Conservation (phyloP, 2,329 filamentous ascomycete species). For the Proliferodiscus dingleyae region DNA sequence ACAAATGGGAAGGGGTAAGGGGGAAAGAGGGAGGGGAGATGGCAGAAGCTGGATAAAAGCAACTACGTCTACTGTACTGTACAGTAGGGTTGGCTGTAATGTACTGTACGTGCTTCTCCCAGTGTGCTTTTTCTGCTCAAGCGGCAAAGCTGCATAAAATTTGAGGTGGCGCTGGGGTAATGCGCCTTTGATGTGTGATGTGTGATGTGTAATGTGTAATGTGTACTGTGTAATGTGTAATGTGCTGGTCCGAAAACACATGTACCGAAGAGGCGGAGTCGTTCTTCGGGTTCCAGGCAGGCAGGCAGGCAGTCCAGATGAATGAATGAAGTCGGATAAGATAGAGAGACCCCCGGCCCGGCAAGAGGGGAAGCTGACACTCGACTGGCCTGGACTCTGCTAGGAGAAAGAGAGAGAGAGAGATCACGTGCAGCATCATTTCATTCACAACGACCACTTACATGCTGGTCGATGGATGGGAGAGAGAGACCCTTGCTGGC, state of each 20-base stretch:
- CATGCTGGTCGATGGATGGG: too few relatives aligned
- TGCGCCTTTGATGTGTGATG: not conserved
- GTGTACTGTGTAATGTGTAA: too few relatives aligned
- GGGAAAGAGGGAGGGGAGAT: too few relatives aligned
- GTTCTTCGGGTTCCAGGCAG: not conserved
- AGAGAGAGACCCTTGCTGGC: not conserved
- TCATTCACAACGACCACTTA: too few relatives aligned
- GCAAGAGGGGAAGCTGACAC: not conserved
- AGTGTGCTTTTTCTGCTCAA: not conserved
- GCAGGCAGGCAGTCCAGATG: too few relatives aligned
- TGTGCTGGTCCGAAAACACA: not conserved
- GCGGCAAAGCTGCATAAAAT: not conserved
- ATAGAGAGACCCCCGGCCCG: too few relatives aligned
- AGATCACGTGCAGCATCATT: too few relatives aligned
- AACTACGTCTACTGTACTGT: too few relatives aligned
- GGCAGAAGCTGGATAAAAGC: constrained; percentile 17
- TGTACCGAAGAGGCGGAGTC: not conserved
- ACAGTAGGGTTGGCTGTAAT: too few relatives aligned
- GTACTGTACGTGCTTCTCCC: not conserved
- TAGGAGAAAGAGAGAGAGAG: not conserved
- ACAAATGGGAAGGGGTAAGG: constrained; percentile 10
- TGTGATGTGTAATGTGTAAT: too few relatives aligned
- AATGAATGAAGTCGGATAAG: too few relatives aligned
- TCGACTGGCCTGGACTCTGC: not conserved
- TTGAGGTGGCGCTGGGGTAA: not conserved